Conservation (phyloP, 2,329 filamentous ascomycete species). For the Diaporthe longicolla region DNA sequence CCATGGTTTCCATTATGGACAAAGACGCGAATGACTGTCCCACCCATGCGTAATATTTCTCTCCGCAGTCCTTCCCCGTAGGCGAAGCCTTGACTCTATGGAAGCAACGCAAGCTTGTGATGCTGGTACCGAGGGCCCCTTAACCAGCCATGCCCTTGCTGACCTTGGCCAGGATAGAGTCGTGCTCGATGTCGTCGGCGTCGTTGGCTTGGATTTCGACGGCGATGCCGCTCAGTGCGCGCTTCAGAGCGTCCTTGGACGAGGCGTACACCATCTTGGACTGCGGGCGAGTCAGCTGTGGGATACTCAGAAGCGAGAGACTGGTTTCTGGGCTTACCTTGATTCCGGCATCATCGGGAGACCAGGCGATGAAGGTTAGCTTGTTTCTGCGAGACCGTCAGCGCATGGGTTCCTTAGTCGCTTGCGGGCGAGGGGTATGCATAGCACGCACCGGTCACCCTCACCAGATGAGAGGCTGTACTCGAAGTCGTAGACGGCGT, state of each 20-base stretch:
- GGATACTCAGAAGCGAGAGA: conserved; percentile 42
- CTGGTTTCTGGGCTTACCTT: conserved; percentile 68
- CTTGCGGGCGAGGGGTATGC: conserved; percentile 39
- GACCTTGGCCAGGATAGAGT: conserved; percentile 76
- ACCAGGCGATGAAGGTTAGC: conserved; percentile 85
- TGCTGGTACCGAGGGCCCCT: conserved; percentile 18
- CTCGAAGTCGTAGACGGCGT: conserved; percentile 88
- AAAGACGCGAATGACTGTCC: conserved; percentile 38
- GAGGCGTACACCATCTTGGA: conserved; percentile 93
- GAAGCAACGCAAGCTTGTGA: conserved; percentile 38
- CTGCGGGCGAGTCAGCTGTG: conserved; percentile 57
- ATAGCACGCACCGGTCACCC: conserved; percentile 72
- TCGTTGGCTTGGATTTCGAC: conserved; percentile 89
- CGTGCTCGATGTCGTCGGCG: conserved; percentile 84
- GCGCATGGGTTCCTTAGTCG: not conserved
- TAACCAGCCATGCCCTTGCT: conserved; percentile 70
- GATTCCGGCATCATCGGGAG: conserved; percentile 83
- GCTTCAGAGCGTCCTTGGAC: conserved; percentile 89
- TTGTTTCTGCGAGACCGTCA: conserved; percentile 72
- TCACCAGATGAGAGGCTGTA: conserved; percentile 81
- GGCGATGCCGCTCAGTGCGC: conserved; percentile 80
- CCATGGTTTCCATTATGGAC: conserved; percentile 40
- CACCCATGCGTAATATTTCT: conserved; percentile 32
- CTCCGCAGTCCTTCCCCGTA: conserved; percentile 1
- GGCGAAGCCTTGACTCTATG: conserved; percentile 35